These are phyloP conservation scores for Grifola frondosa DNA, from an alignment of 1,284 basidiomycete genomes.

Conservation along the genomic window DNA sequence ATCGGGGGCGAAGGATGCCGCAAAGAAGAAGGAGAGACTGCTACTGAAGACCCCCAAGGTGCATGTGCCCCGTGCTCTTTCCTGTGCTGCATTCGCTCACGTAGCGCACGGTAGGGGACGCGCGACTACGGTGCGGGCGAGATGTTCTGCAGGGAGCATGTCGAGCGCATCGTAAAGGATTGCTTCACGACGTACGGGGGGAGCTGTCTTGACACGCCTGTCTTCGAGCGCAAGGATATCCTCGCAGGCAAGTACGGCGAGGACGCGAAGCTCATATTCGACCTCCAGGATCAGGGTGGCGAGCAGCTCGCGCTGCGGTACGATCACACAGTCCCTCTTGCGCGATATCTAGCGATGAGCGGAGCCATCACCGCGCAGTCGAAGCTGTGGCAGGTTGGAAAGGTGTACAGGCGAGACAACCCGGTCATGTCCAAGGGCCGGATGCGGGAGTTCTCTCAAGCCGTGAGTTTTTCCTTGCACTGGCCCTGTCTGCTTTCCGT, in stretches of 20 bases:
- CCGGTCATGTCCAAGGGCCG: conserved; percentile 98
- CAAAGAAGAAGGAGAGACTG: conserved; percentile 34
- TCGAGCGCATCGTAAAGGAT: conserved; percentile 87
- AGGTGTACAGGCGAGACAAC: conserved; percentile 96
- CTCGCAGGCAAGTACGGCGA: conserved; percentile 96
- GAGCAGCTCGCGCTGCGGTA: conserved; percentile 95
- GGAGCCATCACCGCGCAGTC: conserved; percentile 68
- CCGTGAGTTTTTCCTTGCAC: conserved; percentile 52
- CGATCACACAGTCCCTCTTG: conserved; percentile 96
- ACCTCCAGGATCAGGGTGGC: conserved; percentile 98
- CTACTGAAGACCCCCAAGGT: conserved; percentile 84
- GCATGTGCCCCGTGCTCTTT: conserved; percentile 20
- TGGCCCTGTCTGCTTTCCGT: conserved; percentile 1
- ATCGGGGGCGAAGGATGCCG: conserved; percentile 37
- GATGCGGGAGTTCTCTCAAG: conserved; percentile 99
- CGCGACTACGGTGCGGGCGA: conserved; percentile 95
- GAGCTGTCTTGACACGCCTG: conserved; percentile 93
- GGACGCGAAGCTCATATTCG: conserved; percentile 97
- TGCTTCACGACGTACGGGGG: conserved; percentile 91
- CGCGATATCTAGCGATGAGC: conserved; percentile 94
- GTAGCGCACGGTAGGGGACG: conserved; percentile 69
- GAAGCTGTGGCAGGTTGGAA: conserved; percentile 97
- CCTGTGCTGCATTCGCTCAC: conserved; percentile 1
- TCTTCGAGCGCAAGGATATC: conserved; percentile 97
- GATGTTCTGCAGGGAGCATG: conserved; percentile 89